Evolutionary conservation across 768 basidiomycete genomes (phyloP), one percentile per base, ranked within the genome.

Genomic region (Ramaria sp.): DNA sequence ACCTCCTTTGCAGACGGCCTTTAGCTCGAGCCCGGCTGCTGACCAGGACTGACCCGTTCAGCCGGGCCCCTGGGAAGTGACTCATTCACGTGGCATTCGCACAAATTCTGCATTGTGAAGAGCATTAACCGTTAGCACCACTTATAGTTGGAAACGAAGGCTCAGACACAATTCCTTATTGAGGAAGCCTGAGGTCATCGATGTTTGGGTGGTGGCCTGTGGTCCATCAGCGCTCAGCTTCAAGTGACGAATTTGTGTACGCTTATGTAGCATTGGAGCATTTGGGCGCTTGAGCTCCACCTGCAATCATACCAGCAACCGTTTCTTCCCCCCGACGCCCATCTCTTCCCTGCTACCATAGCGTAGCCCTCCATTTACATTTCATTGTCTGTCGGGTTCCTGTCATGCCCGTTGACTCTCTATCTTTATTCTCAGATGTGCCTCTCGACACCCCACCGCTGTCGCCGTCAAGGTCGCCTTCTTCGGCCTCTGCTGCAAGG

Each of bases 271-370:
- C 39, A n/a, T 41, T 41, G 39, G 39, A 41, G 39, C 39, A 37
- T n/a, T 4, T 20, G 51, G 25, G 51, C 51, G 51, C 51, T 52
- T 50, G 24, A 16, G 42, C 50, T 51, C 50, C 50, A 51, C 50
- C 32, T 50, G 16, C 24, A 38, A 36, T 24, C 15, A 39, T 32
- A 20, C 38, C 51, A 28, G 5, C 39, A 28, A 25, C 49, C 18
- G 18, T 13, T 30, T 30, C 27, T 3, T 39, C 28, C 25, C n/a
- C 10, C 51, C n/a, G 42, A 43, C 51, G 5, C 22, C 51, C 51
- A 10, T 41, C 24, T 22, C 36, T 39, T n/a, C 22, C 36, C 20
- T 38, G 13, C 36, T 47, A 25, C 4, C 20, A 47, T 13, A 3
- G 13, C 20, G 45, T 47, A 16, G 2, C 16, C n/a, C 42, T n/a